A percentile compares a stretch with the other conserved stretches of the same genome.
Evolutionary conservation across 495 filamentous ascomycete genomes (phyloP).

Genomic region (Aspergillus mulundensis): DNA sequence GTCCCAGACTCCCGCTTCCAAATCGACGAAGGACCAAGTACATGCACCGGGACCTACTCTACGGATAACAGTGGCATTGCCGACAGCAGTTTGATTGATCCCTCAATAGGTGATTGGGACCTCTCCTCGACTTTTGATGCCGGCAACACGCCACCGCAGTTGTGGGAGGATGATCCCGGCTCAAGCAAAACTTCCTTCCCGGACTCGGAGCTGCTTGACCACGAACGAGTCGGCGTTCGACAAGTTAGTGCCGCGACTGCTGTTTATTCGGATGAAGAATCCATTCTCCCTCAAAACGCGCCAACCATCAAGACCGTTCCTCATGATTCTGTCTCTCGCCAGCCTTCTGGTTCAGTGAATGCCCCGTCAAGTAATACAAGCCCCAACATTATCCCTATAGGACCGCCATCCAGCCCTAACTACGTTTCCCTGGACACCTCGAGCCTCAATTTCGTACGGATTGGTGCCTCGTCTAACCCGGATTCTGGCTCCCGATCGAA

Average conservation of each 20-base stretch:
- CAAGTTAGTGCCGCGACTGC: slow-evolving; percentile 23
- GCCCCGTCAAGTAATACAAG: slow-evolving; percentile 33
- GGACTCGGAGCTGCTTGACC: slow-evolving; percentile 21
- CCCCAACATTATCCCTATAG: slow-evolving; percentile 41
- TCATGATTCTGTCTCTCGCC: slow-evolving; percentile 28
- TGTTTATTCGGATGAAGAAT: slow-evolving; percentile 39
- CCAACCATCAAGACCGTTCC: slow-evolving; percentile 42
- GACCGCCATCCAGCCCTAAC: slow-evolving; percentile 44
- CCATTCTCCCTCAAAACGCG: slow-evolving; percentile 31
- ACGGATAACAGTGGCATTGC: slow-evolving; percentile 27
- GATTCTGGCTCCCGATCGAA: slow-evolving; percentile 38
- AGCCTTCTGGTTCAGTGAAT: slow-evolving; percentile 18
- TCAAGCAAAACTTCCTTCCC: slow-evolving; percentile 44
- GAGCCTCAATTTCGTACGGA: slow-evolving; percentile 37
- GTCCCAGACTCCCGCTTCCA: slow-evolving; percentile 34
- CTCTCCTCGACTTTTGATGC: slow-evolving; percentile 40
- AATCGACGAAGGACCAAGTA: slow-evolving; percentile 20
- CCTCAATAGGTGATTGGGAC: slow-evolving; percentile 37
- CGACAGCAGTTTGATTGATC: slow-evolving; percentile 30
- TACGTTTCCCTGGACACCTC: slow-evolving; percentile 42
- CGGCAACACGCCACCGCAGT: slow-evolving; percentile 36
- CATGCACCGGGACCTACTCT: slow-evolving; percentile 21
- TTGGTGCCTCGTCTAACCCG: slow-evolving; percentile 32
- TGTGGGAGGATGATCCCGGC: slow-evolving; percentile 44
- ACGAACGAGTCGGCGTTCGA: slow-evolving; percentile 21